These are phyloP conservation scores for Orbilia ellipsospora DNA, from an alignment of 2,329 filamentous ascomycete species.

Conservation along the genomic window DNA sequence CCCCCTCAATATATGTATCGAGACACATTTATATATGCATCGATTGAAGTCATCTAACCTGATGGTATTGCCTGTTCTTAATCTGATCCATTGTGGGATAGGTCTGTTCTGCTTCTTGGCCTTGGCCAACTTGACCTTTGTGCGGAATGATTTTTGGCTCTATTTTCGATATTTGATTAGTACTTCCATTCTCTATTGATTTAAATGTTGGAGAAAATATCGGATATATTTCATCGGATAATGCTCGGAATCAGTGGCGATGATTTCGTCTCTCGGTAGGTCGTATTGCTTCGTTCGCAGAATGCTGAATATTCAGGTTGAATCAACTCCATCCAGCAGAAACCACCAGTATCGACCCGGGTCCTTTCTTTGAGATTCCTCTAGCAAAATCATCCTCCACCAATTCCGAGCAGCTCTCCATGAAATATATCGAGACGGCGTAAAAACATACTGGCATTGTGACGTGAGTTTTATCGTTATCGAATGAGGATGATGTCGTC, in stretches of 20 bases:
- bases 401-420: slow-evolving; percentile 31
- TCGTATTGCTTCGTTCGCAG: no score
- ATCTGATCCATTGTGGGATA: slow-evolving; percentile 99
- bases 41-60: slow-evolving; percentile 74
- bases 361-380: background rate
- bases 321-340: no score
- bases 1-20: slow-evolving; percentile 16
- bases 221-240: slow-evolving; percentile 2
- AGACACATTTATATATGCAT: slow-evolving; percentile 1
- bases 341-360: no score
- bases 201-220: background rate
- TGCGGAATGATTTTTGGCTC: slow-evolving; percentile 99
- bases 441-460: slow-evolving; percentile 52
- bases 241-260: slow-evolving; percentile 18
- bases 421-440: slow-evolving; percentile 24
- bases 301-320: no score
- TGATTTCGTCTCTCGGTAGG: background rate
- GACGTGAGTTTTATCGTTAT: slow-evolving; percentile 22
- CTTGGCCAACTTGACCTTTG: slow-evolving; percentile 99
- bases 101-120: slow-evolving; percentile 99
- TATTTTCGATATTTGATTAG: slow-evolving; percentile 63
- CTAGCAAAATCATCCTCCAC: background rate
- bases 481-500: slow-evolving; percentile 24
- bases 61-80: slow-evolving; percentile 99
- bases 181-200: slow-evolving; percentile 62